phyloP scores from a whole-genome alignment of 2,329 filamentous ascomycete genomes.

The Magnaporthiopsis incrustans region DNA sequence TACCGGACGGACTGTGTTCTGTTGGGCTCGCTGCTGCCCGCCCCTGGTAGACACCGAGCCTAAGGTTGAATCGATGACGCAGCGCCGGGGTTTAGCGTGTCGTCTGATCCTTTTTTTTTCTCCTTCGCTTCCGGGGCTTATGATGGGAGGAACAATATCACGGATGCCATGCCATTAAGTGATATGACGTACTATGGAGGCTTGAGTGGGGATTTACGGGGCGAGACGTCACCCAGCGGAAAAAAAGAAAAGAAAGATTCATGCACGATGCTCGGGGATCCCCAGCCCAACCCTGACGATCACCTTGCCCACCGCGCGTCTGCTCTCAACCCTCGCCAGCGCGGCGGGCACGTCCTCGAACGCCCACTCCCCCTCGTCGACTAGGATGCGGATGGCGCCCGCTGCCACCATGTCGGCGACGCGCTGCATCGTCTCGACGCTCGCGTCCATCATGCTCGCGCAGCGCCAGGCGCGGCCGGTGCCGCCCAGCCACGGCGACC shows the following conservation, averaged over 20 bases:
- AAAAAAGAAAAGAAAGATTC: too few species aligned
- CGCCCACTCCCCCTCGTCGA: conserved; percentile 26
- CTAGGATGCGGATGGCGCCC: conserved; percentile 26
- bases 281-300: conserved; percentile 25
- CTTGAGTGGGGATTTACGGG: not conserved
- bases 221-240: too few species aligned
- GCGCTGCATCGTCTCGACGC: conserved; percentile 23
- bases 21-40: too few species aligned
- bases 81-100: not conserved
- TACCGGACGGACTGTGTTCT: too few species aligned
- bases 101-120: not conserved
- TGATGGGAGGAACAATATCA: too few species aligned
- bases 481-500: conserved; percentile 26
- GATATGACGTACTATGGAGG: not conserved
- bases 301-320: conserved; percentile 30
- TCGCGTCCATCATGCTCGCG: conserved; percentile 26
- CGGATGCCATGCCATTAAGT: too few species aligned
- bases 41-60: too few species aligned
- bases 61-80: not conserved
- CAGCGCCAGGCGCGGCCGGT: conserved; percentile 27
- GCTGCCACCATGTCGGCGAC: conserved; percentile 24
- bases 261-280: not conserved
- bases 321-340: conserved; percentile 24
- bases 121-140: not conserved
- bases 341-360: conserved; percentile 29